Evolutionary conservation across 179 eudicot species (phyloP), one percentile per base, ranked within the genome.

Genomic region (Silene vulgaris): DNA sequence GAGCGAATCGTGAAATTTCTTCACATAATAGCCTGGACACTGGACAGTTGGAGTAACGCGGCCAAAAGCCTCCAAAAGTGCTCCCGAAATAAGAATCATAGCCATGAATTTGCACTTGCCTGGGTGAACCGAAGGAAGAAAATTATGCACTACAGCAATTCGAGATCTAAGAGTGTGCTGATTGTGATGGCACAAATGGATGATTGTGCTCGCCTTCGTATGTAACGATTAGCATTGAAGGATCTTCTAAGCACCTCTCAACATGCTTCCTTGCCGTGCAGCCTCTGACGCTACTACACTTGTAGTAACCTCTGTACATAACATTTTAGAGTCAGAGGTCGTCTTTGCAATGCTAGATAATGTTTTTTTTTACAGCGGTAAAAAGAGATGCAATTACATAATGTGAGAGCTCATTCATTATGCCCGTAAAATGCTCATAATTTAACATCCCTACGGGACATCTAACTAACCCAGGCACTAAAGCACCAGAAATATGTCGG

Each of bases 241-340:
- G 86, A n/a, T 85, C 88, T 76, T 85, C 88, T 71, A 85, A 66
- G 80, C 84, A 85, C 74, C 87, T 82, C 78, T 85, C 88, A 0
- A 85, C 88, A 48, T 85, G 88, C 77, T 85, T 85, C 72, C 88
- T 85, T 60, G 87, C 88, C 0, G 88, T 85, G 77, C 88, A 85
- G 69, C 88, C 88, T 76, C 88, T 78, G 74, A 83, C 73, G 73
- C 82, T 82, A 79, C 88, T 85, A 74, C 87, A 85, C 80, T 85
- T 85, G 54, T 85, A 85, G 78, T 85, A 85, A 62, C 96, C 97
- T 90, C 96, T 92, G 90, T 76, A 84, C 4, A 26, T 26, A 48
- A 8, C 37, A 75, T 69, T 73, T 64, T 28, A 74, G 50, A 23
- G 48, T 75, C 4, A 75, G 73, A 74, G 75, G 30, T 50, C 61